These are phyloP conservation scores for Clonostachys solani DNA, from an alignment of 2,329 filamentous ascomycete species.

Conservation along the genomic window DNA sequence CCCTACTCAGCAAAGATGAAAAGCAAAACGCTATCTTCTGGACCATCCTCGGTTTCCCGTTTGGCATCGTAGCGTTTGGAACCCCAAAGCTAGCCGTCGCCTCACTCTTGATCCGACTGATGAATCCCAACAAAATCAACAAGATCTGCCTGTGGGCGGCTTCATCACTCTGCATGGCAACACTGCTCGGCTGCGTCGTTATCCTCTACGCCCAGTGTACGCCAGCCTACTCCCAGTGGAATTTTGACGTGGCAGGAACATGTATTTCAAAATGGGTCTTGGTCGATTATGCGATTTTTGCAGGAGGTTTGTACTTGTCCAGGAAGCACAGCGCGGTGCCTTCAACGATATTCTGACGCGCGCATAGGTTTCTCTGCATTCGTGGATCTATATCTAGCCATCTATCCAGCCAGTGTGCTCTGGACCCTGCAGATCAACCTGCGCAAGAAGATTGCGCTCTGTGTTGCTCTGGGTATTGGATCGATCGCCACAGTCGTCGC, in stretches of 20 bases:
- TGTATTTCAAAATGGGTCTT: conserved; percentile 28
- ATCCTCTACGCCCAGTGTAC: conserved; percentile 36
- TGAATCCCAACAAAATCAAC: conserved; percentile 27
- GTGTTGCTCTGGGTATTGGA: conserved; percentile 29
- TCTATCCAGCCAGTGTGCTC: conserved; percentile 32
- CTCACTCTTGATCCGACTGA: conserved; percentile 26
- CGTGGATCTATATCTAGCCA: conserved; percentile 33
- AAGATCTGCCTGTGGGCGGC: conserved; percentile 28
- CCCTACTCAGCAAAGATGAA: conserved; percentile 4
- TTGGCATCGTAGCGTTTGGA: conserved; percentile 29
- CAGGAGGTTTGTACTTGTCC: conserved; percentile 22
- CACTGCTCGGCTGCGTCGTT: conserved; percentile 23
- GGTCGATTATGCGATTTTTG: conserved; percentile 31
- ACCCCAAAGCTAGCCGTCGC: conserved; percentile 36
- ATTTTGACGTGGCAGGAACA: conserved; percentile 21
- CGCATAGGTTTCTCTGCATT: conserved; percentile 21
- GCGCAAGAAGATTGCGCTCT: conserved; percentile 33
- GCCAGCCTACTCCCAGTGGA: conserved; percentile 32
- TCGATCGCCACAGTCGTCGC: conserved; percentile 22
- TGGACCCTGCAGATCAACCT: conserved; percentile 26
- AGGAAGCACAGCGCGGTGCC: not conserved
- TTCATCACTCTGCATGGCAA: conserved; percentile 17
- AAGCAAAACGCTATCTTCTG: conserved; percentile 13
- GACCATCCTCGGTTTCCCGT: conserved; percentile 27
- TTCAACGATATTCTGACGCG: not conserved